phyloP scores from a whole-genome alignment of 225 moss, liverwort and hornwort genomes.

The Marchantia polymorpha region DNA sequence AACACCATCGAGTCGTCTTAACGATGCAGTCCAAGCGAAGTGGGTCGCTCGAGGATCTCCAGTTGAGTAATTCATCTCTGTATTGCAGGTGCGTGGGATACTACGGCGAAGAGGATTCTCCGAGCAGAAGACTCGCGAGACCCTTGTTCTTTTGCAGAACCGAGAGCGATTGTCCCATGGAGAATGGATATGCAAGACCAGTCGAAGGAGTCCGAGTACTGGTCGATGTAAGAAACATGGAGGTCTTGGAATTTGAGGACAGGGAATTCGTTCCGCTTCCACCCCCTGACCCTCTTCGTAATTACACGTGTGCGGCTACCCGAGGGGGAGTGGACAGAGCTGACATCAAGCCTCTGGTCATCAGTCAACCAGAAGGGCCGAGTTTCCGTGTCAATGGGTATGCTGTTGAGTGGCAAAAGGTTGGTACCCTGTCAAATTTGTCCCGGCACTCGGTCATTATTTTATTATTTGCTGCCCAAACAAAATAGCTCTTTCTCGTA shows the following conservation, averaged over 20 bases:
- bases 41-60: not conserved
- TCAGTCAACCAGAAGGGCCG: conserved; percentile 91
- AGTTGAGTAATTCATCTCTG: conserved; percentile 2
- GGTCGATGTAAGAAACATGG: conserved; percentile 84
- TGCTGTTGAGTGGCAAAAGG: conserved; percentile 99
- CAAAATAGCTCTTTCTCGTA: not conserved
- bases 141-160: conserved; percentile 91
- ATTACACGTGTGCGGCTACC: conserved; percentile 81
- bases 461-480: not conserved
- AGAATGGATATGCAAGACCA: conserved; percentile 94
- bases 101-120: conserved; percentile 86
- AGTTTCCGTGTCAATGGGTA: conserved; percentile 93
- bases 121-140: conserved; percentile 74
- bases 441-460: not conserved
- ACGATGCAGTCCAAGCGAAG: not conserved
- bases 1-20: too few relatives aligned
- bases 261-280: conserved; percentile 83
- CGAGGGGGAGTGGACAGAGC: conserved; percentile 88
- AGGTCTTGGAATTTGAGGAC: conserved; percentile 84
- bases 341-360: conserved; percentile 83
- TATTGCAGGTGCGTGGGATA: conserved; percentile 85
- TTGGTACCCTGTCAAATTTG: conserved; percentile 1
- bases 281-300: conserved; percentile 88
- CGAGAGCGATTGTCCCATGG: conserved; percentile 76
- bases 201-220: conserved; percentile 91